A percentile compares a stretch with the other conserved stretches of the same genome.
Evolutionary conservation across 1,284 basidiomycete genomes (phyloP).

Genomic region (Ustilago tritici): DNA sequence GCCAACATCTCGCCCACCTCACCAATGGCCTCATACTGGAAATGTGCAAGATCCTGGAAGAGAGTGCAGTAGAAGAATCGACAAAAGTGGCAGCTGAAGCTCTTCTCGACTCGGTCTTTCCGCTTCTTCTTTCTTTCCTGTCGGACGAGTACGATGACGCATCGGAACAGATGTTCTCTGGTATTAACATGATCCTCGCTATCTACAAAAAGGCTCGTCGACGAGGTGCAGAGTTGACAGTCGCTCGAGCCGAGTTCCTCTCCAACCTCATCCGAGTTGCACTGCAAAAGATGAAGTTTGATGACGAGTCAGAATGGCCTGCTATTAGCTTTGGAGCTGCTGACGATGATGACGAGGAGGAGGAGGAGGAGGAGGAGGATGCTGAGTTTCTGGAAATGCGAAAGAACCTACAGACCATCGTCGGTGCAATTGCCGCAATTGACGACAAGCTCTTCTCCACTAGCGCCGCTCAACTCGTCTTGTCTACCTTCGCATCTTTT

Average conservation of each 20-base stretch:
- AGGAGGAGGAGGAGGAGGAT: constrained; percentile 84
- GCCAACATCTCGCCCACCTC: constrained; percentile 87
- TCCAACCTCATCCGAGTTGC: constrained; percentile 82
- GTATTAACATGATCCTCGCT: constrained; percentile 57
- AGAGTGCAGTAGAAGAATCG: constrained; percentile 75
- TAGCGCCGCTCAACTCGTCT: constrained; percentile 78
- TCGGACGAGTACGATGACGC: constrained; percentile 78
- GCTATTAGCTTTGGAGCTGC: constrained; percentile 72
- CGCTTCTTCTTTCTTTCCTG: constrained; percentile 87
- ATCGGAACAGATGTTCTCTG: constrained; percentile 62
- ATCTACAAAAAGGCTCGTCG: constrained; percentile 66
- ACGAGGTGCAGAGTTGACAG: constrained; percentile 44
- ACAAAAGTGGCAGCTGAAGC: constrained; percentile 78
- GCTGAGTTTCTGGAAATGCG: constrained; percentile 86
- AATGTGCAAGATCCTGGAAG: constrained; percentile 81
- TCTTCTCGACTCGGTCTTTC: constrained; percentile 79
- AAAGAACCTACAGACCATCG: constrained; percentile 84
- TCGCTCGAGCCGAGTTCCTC: constrained; percentile 75
- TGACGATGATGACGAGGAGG: constrained; percentile 76
- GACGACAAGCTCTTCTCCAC: constrained; percentile 83
- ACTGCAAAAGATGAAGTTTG: constrained; percentile 78
- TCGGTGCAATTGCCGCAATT: constrained; percentile 83
- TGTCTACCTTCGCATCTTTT: constrained; percentile 80
- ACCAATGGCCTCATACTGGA: constrained; percentile 87
- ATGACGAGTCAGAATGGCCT: constrained; percentile 85